Evolutionary conservation across 2,329 filamentous ascomycete species (phyloP).

Genomic region (Colletotrichum sp.): DNA sequence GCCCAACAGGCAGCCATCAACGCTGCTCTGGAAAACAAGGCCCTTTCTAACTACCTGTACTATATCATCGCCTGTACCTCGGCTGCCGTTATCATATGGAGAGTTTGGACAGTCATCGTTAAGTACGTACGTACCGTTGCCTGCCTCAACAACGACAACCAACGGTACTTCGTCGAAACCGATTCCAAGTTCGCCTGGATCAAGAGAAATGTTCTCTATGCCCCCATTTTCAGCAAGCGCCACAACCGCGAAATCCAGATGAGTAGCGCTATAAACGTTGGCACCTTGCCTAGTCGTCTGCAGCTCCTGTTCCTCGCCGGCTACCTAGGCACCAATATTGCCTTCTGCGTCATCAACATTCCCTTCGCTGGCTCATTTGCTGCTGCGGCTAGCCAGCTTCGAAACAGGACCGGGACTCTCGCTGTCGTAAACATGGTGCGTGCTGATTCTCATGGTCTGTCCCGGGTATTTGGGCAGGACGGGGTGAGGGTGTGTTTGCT

Average conservation of each 20-base stretch:
- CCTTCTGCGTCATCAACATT: constrained; percentile 75
- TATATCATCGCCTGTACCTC: constrained; percentile 69
- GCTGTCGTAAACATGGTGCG: constrained; percentile 76
- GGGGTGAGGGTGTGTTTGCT: neutral
- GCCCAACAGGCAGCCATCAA: constrained; percentile 27
- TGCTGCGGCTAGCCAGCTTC: constrained; percentile 54
- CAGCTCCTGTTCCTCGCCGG: constrained; percentile 63
- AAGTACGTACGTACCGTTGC: constrained; percentile 76
- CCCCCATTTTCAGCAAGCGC: constrained; percentile 67
- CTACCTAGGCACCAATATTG: constrained; percentile 71
- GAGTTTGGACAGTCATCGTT: constrained; percentile 62
- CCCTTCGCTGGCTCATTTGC: constrained; percentile 56
- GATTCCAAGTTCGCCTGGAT: constrained; percentile 60
- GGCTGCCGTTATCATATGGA: constrained; percentile 69
- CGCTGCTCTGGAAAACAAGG: constrained; percentile 50
- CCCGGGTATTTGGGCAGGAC: neutral
- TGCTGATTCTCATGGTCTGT: neutral
- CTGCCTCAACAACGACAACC: constrained; percentile 78
- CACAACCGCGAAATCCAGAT: constrained; percentile 72
- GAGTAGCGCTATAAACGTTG: constrained; percentile 63
- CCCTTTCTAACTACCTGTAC: constrained; percentile 65
- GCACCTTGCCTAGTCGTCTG: constrained; percentile 71
- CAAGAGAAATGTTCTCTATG: constrained; percentile 70
- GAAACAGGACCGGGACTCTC: constrained; percentile 74
- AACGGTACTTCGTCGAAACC: constrained; percentile 77